These are phyloP conservation scores for Mycena epipterygia DNA, from an alignment of 768 basidiomycete genomes.

Conservation along the genomic window DNA sequence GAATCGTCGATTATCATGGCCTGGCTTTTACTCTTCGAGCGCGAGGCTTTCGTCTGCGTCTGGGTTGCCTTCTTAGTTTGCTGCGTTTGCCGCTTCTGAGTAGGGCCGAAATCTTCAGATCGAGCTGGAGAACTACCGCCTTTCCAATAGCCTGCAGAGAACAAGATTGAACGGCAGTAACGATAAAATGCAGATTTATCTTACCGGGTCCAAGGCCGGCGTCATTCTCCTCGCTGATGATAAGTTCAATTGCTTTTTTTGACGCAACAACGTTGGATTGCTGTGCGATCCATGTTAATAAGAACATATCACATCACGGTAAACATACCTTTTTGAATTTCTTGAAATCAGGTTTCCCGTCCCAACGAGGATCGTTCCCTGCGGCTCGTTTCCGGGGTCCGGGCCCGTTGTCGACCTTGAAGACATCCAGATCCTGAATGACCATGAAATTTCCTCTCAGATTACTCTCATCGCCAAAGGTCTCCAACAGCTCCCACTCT, in stretches of 20 bases:
- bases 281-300: background rate
- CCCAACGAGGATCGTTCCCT: conserved; percentile 53
- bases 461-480: conserved; percentile 73
- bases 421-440: conserved; percentile 75
- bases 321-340: conserved; percentile 79
- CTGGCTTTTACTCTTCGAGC: conserved; percentile 39
- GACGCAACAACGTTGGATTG: conserved; percentile 33
- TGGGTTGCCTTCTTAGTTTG: conserved; percentile 30
- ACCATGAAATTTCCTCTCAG: conserved; percentile 87
- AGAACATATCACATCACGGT: background rate
- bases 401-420: conserved; percentile 47
- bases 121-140: conserved; percentile 44
- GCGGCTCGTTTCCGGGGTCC: conserved; percentile 34
- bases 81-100: conserved; percentile 34
- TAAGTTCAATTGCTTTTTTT: conserved; percentile 62
- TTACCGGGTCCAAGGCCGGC: conserved; percentile 67
- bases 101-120: conserved; percentile 37
- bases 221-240: conserved; percentile 65
- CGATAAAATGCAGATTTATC: conserved; percentile 28
- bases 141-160: conserved; percentile 70
- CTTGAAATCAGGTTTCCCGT: conserved; percentile 76
- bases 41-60: conserved; percentile 38
- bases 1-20: conserved; percentile 54
- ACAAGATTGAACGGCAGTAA: conserved; percentile 15
- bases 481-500: conserved; percentile 72